Conservation (phyloP, 805 yeast genomes). For the Monosporozyma unispora region DNA sequence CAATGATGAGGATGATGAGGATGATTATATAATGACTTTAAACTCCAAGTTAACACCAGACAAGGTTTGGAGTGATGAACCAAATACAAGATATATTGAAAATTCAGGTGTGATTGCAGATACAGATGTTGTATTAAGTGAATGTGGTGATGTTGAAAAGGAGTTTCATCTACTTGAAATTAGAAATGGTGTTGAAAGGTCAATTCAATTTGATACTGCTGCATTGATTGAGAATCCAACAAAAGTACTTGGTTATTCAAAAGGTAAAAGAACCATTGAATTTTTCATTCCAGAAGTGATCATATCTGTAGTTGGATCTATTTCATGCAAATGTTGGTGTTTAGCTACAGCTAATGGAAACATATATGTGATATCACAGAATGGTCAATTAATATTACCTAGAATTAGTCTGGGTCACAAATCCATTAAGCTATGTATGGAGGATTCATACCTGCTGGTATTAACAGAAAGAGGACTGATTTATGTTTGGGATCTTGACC, state of each 20-base stretch:
- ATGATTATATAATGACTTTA: conserved; percentile 25
- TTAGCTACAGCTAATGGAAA: conserved; percentile 37
- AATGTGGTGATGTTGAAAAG: conserved; percentile 24
- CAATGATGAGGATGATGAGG: conserved; percentile 10
- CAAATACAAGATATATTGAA: conserved; percentile 23
- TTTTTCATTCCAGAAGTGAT: conserved; percentile 34
- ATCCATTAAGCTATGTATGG: conserved; percentile 36
- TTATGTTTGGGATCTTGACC: conserved; percentile 28
- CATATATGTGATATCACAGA: conserved; percentile 25
- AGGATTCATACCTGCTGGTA: conserved; percentile 39
- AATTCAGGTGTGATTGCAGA: conserved; percentile 23
- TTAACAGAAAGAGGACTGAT: conserved; percentile 53
- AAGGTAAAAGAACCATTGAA: conserved; percentile 33
- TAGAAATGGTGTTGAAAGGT: conserved; percentile 30
- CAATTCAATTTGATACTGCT: conserved; percentile 29
- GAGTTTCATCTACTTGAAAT: conserved; percentile 25
- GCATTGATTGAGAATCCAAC: conserved; percentile 34
- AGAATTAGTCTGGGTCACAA: conserved; percentile 40
- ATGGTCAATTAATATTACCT: conserved; percentile 31
- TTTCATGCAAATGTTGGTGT: conserved; percentile 38
- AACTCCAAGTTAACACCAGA: conserved; percentile 22
- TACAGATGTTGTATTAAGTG: conserved; percentile 25
- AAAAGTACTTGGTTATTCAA: conserved; percentile 30
- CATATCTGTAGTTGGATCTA: conserved; percentile 36
- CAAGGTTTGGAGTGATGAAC: conserved; percentile 25